These are phyloP conservation scores for Aspergillus biplanus DNA, from an alignment of 495 filamentous ascomycete species.

Conservation along the genomic window DNA sequence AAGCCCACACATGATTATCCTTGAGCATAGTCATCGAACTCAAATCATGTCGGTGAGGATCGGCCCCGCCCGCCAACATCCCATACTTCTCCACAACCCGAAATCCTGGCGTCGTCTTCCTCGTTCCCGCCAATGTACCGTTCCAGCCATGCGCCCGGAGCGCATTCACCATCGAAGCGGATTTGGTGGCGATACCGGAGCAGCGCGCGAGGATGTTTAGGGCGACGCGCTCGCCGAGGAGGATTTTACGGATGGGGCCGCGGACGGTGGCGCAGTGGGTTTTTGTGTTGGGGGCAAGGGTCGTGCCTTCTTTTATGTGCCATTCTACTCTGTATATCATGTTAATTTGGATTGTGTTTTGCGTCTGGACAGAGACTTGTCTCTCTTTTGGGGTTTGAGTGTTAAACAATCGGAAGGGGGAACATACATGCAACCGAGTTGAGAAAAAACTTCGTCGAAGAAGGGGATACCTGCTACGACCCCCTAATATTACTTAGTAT, in stretches of 20 bases:
- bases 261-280: constrained; percentile 75
- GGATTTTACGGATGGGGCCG: constrained; percentile 81
- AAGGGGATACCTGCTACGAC: constrained; percentile 93
- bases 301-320: constrained; percentile 76
- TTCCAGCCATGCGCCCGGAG: constrained; percentile 69
- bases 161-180: constrained; percentile 50
- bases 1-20: constrained; percentile 95
- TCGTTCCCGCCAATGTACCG: constrained; percentile 88
- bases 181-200: constrained; percentile 85
- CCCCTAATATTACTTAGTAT: constrained; percentile 48
- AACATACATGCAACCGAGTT: constrained; percentile 78
- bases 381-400: background rate
- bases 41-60: constrained; percentile 89
- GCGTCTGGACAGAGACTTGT: no score
- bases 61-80: constrained; percentile 89
- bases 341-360: background rate
- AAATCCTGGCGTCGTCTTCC: constrained; percentile 97
- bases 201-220: constrained; percentile 90
- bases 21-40: constrained; percentile 97
- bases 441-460: constrained; percentile 90
- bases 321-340: constrained; percentile 68
- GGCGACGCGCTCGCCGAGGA: constrained; percentile 91
- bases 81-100: constrained; percentile 97
- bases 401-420: constrained; percentile 1
- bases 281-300: constrained; percentile 54